Percentiles rank a stretch among this genome's conserved stretches.
phyloP scores from a whole-genome alignment of 2,329 filamentous ascomycete species.

The Ophiosphaerella herpotricha region DNA sequence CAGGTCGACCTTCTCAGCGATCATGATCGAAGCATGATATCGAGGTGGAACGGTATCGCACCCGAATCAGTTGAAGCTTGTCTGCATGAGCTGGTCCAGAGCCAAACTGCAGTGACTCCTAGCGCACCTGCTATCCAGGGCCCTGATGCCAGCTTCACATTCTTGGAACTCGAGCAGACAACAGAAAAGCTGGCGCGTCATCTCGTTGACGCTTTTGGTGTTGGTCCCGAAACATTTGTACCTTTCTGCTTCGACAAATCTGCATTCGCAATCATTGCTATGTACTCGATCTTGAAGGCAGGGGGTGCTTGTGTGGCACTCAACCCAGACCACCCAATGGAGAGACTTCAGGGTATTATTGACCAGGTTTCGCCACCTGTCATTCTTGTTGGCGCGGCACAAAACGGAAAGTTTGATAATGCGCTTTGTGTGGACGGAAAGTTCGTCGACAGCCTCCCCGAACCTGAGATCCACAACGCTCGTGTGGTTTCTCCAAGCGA shows the following conservation, averaged over 20 bases:
- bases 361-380: too few relatives aligned
- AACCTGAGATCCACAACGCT: neutral
- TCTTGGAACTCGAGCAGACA: conserved; percentile 12
- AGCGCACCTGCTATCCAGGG: conserved; percentile 12
- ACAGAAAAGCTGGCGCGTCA: conserved; percentile 9
- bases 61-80: neutral
- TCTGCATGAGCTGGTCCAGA: neutral
- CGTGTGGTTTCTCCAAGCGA: neutral
- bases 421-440: too few relatives aligned
- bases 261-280: conserved; percentile 32
- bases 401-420: too few relatives aligned
- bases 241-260: conserved; percentile 23
- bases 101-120: conserved; percentile 2
- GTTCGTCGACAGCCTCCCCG: neutral
- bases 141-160: conserved; percentile 18
- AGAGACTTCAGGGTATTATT: conserved; percentile 1
- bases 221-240: conserved; percentile 11
- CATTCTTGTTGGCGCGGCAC: too few relatives aligned
- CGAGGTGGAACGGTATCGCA: neutral
- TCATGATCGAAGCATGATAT: neutral
- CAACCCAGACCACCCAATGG: conserved; percentile 15
- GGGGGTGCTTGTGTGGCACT: conserved; percentile 46
- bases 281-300: conserved; percentile 49
- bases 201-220: conserved; percentile 7
- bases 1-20: conserved; percentile 14